Base-by-base conservation (phyloP, 2,329 filamentous ascomycete genomes). In the Fusarium pininemorale region DNA sequence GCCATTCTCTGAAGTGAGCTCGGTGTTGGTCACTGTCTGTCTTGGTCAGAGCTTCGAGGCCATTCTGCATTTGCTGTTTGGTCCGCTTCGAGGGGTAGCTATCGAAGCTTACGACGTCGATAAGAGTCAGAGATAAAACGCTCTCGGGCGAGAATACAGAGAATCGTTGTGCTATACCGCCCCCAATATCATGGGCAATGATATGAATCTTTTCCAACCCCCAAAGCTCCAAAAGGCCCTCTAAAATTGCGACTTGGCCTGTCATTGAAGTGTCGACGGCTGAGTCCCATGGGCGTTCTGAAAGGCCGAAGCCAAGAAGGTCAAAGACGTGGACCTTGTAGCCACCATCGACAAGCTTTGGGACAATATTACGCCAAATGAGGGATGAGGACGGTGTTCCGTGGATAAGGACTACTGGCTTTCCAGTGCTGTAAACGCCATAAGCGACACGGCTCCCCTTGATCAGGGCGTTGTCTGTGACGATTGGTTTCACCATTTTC, bases 311-410 rank as follows among this genome's bases (percentile, higher is more conserved):
- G 20, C 81, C 80, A 5, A 82, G 78, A 7, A 80, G 76, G 24
- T 82, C 80, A 51, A 77, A 82, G 26, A 80, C 41, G 14, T 80
- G 73, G 5, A 76, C 77, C 50, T 78, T 78, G 41, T 71, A 80
- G 15, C 75, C 79, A 3, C 69, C 45, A 6, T 59, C n/a, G 1
- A 74, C 65, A 4, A 81, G 73, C 2, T 57, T 55, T 0, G 80
- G 79, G 16, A 78, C 28, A 7, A 82, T 58, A n/a, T 78, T 77
- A n/a, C 79, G 75, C 80, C 78, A 82, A 8, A 82, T 81, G 3
- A 82, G 76, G 5, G 80, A 82, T 3, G 80, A 81, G 4, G 80
- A 82, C 0, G 80, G 80, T 1, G 80, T 82, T 50, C 80, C 80
- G 44, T 82, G 81, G 22, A 82, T 62, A 39, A 82, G 72, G 26